Conservation (phyloP, 495 filamentous ascomycete genomes). For the Talaromyces adpressus region DNA sequence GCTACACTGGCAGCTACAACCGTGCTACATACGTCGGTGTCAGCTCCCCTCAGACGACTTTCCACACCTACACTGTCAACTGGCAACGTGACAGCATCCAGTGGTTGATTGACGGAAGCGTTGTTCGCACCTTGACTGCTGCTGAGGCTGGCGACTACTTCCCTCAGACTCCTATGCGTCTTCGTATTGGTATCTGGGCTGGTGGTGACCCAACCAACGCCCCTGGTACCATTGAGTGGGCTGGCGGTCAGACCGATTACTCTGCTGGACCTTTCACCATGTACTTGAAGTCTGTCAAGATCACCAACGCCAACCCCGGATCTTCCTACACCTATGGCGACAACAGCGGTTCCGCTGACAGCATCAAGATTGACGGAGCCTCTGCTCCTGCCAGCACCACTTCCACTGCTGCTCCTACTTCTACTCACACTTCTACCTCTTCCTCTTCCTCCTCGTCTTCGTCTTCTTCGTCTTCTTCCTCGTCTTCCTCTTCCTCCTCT, state of each 20-base stretch:
- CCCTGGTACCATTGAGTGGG: conserved; percentile 56
- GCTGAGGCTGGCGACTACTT: conserved; percentile 60
- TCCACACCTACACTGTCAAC: conserved; percentile 77
- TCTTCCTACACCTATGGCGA: conserved; percentile 29
- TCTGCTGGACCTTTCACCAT: conserved; percentile 60
- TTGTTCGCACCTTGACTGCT: conserved; percentile 60
- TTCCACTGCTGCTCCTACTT: background rate
- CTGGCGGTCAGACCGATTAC: conserved; percentile 67
- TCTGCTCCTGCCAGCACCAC: background rate
- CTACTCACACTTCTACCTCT: background rate
- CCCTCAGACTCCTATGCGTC: conserved; percentile 84
- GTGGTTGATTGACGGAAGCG: conserved; percentile 72
- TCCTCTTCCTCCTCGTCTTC: background rate
- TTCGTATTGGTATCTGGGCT: conserved; percentile 78
- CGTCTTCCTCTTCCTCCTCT: background rate
- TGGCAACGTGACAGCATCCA: conserved; percentile 68
- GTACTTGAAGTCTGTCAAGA: conserved; percentile 48
- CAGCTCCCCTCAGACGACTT: conserved; percentile 57
- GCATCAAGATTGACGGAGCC: conserved; percentile 23
- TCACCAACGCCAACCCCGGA: conserved; percentile 31
- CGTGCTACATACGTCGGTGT: conserved; percentile 55
- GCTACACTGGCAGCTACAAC: conserved; percentile 70
- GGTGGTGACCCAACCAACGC: conserved; percentile 68
- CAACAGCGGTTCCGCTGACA: conserved; percentile 25
- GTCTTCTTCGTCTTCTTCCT: background rate